Conservation (phyloP, 139 green algal genomes). For the Raphidocelis subcapitata region DNA sequence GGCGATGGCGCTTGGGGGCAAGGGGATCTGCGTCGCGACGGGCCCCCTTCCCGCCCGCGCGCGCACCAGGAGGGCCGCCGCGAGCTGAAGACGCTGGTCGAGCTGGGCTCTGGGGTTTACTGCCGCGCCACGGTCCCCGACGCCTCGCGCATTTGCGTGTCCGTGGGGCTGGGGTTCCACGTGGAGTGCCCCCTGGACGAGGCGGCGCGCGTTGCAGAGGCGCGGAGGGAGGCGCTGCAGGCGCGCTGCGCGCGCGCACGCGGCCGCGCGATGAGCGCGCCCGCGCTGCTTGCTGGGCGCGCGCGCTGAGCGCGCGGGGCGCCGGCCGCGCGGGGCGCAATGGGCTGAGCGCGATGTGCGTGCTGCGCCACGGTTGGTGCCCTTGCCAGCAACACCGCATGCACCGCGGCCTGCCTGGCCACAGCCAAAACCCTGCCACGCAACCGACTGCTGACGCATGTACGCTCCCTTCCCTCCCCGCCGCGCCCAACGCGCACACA, state of each 20-base stretch:
- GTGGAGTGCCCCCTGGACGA: constrained; percentile 39
- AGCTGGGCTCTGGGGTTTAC: constrained; percentile 41
- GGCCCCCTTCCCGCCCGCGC: background rate
- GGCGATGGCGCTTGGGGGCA: background rate
- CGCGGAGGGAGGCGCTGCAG: constrained; percentile 1
- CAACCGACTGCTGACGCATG: no score
- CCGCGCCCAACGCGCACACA: background rate
- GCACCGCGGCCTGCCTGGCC: background rate
- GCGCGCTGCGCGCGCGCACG: background rate
- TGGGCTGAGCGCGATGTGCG: no score
- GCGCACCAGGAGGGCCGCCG: constrained; percentile 1
- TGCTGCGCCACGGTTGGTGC: no score
- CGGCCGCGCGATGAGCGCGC: no score
- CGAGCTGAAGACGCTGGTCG: constrained; percentile 27
- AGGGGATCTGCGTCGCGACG: background rate
- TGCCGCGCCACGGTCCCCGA: constrained; percentile 41
- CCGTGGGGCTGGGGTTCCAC: constrained; percentile 53
- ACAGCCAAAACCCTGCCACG: no score
- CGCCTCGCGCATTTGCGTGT: constrained; percentile 34
- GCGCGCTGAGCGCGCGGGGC: background rate
- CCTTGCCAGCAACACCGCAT: no score
- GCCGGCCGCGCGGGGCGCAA: background rate
- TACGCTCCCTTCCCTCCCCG: no score
- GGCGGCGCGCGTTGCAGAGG: background rate
- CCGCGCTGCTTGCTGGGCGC: background rate